A percentile compares a stretch with the other conserved stretches of the same genome.
phyloP scores from a whole-genome alignment of 2,329 filamentous ascomycete species.

The Aureobasidium subglaciale region DNA sequence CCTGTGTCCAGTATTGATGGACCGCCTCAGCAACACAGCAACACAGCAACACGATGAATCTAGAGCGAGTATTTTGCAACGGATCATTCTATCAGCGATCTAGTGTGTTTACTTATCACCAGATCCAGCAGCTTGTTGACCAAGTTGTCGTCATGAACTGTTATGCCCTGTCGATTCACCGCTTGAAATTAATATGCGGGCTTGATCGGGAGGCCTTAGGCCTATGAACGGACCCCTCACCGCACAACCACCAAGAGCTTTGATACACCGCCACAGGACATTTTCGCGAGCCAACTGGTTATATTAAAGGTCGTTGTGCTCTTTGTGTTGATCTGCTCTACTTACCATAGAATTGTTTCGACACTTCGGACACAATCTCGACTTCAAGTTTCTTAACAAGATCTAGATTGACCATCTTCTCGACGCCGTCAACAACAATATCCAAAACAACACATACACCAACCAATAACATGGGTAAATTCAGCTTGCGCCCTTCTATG shows the following conservation, averaged over 20 bases:
- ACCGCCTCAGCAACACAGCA: too few species aligned
- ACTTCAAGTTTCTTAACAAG: background rate
- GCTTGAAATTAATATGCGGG: conserved; percentile 11
- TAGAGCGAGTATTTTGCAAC: background rate
- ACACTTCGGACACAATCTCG: background rate
- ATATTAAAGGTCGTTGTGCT: background rate
- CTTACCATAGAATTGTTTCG: background rate
- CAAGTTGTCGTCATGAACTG: background rate
- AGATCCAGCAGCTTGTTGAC: background rate
- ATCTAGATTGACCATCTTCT: background rate
- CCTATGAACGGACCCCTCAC: conserved; percentile 4
- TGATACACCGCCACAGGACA: conserved; percentile 2
- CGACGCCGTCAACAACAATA: background rate
- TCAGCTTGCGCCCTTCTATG: conserved; percentile 10
- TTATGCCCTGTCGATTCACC: conserved; percentile 5
- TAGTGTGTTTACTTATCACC: conserved; percentile 7
- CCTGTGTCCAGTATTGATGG: background rate
- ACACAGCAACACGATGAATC: background rate
- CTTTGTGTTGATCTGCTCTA: background rate
- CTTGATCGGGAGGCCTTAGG: conserved; percentile 3
- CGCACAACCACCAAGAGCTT: conserved; percentile 3
- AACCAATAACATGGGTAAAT: conserved; percentile 1
- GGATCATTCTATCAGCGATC: background rate
- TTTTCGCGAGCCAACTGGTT: background rate
- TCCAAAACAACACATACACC: background rate